These are phyloP conservation scores for Triticum dicoccoides DNA, from an alignment of 176 grass and related monocot genomes.

Conservation along the genomic window DNA sequence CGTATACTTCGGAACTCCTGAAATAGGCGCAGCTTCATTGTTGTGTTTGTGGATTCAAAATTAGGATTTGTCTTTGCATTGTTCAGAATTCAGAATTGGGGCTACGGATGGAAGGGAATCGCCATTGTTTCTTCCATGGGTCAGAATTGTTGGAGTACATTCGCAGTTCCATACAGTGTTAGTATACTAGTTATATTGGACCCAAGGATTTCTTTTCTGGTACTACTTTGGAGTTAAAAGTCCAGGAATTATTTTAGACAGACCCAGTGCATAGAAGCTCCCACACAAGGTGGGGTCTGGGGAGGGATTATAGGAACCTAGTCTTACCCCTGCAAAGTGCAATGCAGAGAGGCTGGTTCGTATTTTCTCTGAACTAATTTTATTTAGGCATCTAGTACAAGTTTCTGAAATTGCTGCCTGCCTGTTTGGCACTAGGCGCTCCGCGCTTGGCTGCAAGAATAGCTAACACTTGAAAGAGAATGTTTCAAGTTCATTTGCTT, in stretches of 20 bases:
- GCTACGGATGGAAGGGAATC: background rate
- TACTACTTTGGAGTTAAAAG: background rate
- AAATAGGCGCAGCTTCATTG: too few relatives aligned
- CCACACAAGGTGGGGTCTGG: too few relatives aligned
- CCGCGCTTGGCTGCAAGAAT: background rate
- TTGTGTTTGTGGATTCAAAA: too few relatives aligned
- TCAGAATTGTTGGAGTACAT: slow-evolving; percentile 6
- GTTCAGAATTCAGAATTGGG: too few relatives aligned
- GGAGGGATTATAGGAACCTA: too few relatives aligned
- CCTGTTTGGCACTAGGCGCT: background rate
- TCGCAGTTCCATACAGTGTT: slow-evolving; percentile 8
- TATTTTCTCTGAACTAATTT: background rate
- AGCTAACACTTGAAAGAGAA: background rate
- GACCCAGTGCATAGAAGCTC: too few relatives aligned
- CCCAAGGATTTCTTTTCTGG: background rate
- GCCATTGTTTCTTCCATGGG: slow-evolving; percentile 9
- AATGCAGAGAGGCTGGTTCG: too few relatives aligned
- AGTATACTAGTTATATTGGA: slow-evolving; percentile 8
- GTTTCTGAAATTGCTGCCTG: background rate
- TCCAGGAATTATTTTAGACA: background rate
- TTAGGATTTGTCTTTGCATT: too few relatives aligned
- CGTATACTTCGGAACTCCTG: too few relatives aligned
- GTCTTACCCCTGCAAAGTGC: too few relatives aligned
- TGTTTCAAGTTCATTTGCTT: background rate
- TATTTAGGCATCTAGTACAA: background rate